phyloP scores from a whole-genome alignment of 768 basidiomycete species.

The Nidularia pulvinata region DNA sequence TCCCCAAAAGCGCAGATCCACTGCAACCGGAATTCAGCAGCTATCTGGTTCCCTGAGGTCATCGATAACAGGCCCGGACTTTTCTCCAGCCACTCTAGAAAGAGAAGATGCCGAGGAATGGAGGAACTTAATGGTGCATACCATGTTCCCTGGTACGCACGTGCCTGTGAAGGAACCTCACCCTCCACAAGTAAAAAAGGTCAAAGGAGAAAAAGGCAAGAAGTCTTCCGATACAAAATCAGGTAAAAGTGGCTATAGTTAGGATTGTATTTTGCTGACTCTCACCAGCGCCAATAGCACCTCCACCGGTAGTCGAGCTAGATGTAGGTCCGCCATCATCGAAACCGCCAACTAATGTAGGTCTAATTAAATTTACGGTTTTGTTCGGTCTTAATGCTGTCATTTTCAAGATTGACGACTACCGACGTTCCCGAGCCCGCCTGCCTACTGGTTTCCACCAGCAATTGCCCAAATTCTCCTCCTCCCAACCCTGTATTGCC shows the following conservation, averaged over 20 bases:
- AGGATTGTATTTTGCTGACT: too few relatives aligned
- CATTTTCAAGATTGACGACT: slow-evolving; percentile 23
- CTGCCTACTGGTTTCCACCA: slow-evolving; percentile 29
- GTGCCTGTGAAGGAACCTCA: slow-evolving; percentile 7
- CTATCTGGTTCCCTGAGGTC: slow-evolving; percentile 8
- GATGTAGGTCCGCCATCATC: too few relatives aligned
- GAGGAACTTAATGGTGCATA: slow-evolving; percentile 45
- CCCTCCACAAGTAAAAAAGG: slow-evolving; percentile 6
- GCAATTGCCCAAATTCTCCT: slow-evolving; percentile 33
- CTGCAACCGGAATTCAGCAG: slow-evolving; percentile 2
- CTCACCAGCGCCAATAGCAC: too few relatives aligned
- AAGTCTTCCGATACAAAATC: background rate
- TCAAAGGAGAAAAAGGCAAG: slow-evolving; percentile 2
- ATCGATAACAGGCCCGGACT: slow-evolving; percentile 13
- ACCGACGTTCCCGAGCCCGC: slow-evolving; percentile 18
- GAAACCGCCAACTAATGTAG: too few relatives aligned
- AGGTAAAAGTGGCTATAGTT: too few relatives aligned
- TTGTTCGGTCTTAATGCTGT: background rate
- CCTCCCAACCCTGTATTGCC: too few relatives aligned
- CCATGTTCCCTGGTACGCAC: slow-evolving; percentile 61
- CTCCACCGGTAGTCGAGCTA: too few relatives aligned
- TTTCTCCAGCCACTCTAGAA: slow-evolving; percentile 31
- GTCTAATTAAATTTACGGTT: background rate
- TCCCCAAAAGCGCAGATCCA: slow-evolving; percentile 32
- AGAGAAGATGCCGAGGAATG: slow-evolving; percentile 54